A percentile compares a stretch with the other conserved stretches of the same genome.
phyloP scores from a whole-genome alignment of 106 monocot genomes.

The Dendrobium huoshanense region DNA sequence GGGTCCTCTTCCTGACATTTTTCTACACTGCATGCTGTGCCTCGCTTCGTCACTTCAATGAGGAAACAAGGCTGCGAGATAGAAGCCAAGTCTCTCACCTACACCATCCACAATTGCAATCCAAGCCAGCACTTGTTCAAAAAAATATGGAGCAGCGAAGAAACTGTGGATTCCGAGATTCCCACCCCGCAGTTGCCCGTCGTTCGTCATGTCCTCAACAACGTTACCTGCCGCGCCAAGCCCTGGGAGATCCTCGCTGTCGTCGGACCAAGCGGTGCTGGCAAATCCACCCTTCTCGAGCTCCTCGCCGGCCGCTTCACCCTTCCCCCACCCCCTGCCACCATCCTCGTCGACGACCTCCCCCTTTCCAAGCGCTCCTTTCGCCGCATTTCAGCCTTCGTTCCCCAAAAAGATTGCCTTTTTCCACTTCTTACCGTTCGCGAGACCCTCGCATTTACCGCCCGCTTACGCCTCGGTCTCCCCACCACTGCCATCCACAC shows the following conservation, averaged over 20 bases:
- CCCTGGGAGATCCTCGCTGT: slow-evolving; percentile 79
- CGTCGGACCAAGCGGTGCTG: slow-evolving; percentile 93
- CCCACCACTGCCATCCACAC: slow-evolving; percentile 1
- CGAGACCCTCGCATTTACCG: slow-evolving; percentile 70
- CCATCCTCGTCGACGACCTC: slow-evolving; percentile 38
- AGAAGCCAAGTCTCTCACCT: slow-evolving; percentile 57
- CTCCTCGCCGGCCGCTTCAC: slow-evolving; percentile 62
- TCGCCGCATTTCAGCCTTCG: slow-evolving; percentile 60
- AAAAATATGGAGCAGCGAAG: slow-evolving; percentile 38
- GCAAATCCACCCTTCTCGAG: slow-evolving; percentile 78
- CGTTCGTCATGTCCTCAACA: slow-evolving; percentile 44
- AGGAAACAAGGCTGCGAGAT: slow-evolving; percentile 60
- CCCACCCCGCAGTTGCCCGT: neutral
- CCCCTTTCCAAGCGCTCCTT: slow-evolving; percentile 17
- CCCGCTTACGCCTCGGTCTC: slow-evolving; percentile 45
- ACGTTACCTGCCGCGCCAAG: slow-evolving; percentile 57
- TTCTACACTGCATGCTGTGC: no score
- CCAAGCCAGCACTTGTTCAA: slow-evolving; percentile 17
- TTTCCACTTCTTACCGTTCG: slow-evolving; percentile 86
- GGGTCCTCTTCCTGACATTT: no score
- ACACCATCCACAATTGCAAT: slow-evolving; percentile 34
- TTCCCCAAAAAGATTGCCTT: slow-evolving; percentile 62
- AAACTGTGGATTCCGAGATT: neutral
- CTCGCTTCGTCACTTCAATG: slow-evolving; percentile 6
- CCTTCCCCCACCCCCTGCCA: slow-evolving; percentile 12